These are phyloP conservation scores for Fusarium cicatricum DNA, from an alignment of 2,329 filamentous ascomycete species.

Conservation along the genomic window DNA sequence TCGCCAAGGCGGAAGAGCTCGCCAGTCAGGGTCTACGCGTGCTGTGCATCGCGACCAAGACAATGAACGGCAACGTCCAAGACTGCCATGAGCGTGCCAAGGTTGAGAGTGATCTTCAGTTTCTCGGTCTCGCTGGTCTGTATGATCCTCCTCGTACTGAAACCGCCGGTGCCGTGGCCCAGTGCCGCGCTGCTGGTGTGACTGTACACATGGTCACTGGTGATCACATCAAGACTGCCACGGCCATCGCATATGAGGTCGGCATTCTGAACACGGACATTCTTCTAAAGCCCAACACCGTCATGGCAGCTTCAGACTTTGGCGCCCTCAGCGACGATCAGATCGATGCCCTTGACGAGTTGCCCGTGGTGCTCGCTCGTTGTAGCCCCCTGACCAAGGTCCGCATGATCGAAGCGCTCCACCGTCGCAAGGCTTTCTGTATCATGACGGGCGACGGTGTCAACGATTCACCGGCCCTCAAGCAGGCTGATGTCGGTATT, in stretches of 20 bases:
- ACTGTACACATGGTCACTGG: conserved; percentile 75
- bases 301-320: conserved; percentile 71
- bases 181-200: conserved; percentile 68
- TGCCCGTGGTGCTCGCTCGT: conserved; percentile 74
- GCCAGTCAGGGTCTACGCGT: conserved; percentile 73
- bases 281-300: conserved; percentile 51
- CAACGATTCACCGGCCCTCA: conserved; percentile 77
- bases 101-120: conserved; percentile 66
- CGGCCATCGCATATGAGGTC: conserved; percentile 71
- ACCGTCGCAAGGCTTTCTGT: conserved; percentile 72
- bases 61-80: conserved; percentile 47
- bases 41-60: conserved; percentile 68
- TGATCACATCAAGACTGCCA: conserved; percentile 73
- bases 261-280: conserved; percentile 61
- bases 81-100: conserved; percentile 58
- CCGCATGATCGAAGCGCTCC: conserved; percentile 78
- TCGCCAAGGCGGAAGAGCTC: conserved; percentile 61
- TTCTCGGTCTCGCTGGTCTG: conserved; percentile 75
- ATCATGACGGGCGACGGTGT: conserved; percentile 81
- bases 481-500: conserved; percentile 77
- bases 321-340: conserved; percentile 68
- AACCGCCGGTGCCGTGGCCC: conserved; percentile 66
- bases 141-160: conserved; percentile 77
- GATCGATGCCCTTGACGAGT: conserved; percentile 66
- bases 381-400: conserved; percentile 77